Conservation (phyloP, 2,329 filamentous ascomycete species). For the Phialocephala sp. region DNA sequence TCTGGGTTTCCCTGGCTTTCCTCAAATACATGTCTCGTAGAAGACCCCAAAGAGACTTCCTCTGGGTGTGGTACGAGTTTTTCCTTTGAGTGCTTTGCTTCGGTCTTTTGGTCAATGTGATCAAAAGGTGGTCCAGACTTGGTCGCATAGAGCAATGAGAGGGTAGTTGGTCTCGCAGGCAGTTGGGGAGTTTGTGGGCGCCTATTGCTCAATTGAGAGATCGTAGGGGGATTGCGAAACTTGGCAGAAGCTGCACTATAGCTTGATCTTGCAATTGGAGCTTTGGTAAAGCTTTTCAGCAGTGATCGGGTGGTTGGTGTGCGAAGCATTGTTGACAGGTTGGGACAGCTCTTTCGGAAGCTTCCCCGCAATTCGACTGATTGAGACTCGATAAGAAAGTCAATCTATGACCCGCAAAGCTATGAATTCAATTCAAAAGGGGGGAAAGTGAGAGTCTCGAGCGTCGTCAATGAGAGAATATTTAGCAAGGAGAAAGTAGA, state of each 20-base stretch:
- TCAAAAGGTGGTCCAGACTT: conserved; percentile 41
- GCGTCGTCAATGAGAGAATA: neutral
- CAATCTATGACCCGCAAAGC: conserved; percentile 25
- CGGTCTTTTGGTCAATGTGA: conserved; percentile 59
- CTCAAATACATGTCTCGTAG: conserved; percentile 57
- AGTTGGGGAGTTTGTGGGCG: conserved; percentile 33
- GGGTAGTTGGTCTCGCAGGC: conserved; percentile 47
- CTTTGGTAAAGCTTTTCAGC: conserved; percentile 38
- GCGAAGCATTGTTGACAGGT: conserved; percentile 40
- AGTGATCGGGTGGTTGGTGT: conserved; percentile 39
- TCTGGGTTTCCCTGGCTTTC: conserved; percentile 34
- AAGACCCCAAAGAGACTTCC: conserved; percentile 64
- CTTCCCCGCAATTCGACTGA: conserved; percentile 35
- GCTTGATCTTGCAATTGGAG: conserved; percentile 32
- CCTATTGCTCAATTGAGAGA: conserved; percentile 34
- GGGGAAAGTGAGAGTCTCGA: conserved; percentile 11
- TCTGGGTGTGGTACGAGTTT: conserved; percentile 65
- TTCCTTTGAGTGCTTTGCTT: conserved; percentile 58
- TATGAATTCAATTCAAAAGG: conserved; percentile 17
- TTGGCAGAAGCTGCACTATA: conserved; percentile 37
- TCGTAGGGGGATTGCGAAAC: conserved; percentile 29
- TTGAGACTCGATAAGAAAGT: conserved; percentile 22
- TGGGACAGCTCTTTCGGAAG: conserved; percentile 27
- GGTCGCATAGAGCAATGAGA: conserved; percentile 54
- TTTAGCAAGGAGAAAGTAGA: neutral